These are phyloP conservation scores for Cucumis hystrix DNA, from an alignment of 306 rosid genomes.

Conservation along the genomic window DNA sequence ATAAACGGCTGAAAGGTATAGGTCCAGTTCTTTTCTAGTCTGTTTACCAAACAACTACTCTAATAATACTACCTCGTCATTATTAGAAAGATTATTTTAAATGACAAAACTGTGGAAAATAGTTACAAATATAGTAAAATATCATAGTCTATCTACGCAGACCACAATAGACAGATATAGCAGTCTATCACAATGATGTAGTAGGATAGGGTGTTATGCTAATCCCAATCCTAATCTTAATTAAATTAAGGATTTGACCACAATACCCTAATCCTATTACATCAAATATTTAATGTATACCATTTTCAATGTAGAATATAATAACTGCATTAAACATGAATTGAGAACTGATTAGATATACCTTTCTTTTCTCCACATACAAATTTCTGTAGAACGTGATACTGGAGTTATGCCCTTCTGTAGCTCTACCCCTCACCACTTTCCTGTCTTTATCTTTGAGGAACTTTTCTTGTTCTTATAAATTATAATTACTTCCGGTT, in stretches of 20 bases:
- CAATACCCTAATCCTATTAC: too few species aligned
- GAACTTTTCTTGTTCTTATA: slow-evolving; percentile 13
- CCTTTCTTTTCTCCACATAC: background rate
- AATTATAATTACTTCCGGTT: slow-evolving; percentile 9
- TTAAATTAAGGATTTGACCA: too few species aligned
- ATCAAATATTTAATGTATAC: background rate
- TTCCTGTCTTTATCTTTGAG: background rate
- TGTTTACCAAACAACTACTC: background rate
- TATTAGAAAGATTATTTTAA: background rate
- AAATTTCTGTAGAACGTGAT: background rate
- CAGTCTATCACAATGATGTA: too few species aligned
- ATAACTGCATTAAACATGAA: background rate
- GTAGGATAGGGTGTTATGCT: too few species aligned
- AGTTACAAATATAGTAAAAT: too few species aligned
- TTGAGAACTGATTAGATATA: background rate
- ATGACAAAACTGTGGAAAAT: too few species aligned
- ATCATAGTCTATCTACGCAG: too few species aligned
- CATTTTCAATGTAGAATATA: background rate
- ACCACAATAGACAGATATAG: too few species aligned
- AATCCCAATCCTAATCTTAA: too few species aligned
- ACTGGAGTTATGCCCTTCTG: background rate
- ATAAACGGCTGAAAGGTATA: background rate
- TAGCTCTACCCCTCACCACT: background rate
- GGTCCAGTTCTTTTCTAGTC: background rate
- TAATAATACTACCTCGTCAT: background rate